These are phyloP conservation scores for Herpetomonas tarakana DNA, from an alignment of 208 protist genomes.

Conservation along the genomic window DNA sequence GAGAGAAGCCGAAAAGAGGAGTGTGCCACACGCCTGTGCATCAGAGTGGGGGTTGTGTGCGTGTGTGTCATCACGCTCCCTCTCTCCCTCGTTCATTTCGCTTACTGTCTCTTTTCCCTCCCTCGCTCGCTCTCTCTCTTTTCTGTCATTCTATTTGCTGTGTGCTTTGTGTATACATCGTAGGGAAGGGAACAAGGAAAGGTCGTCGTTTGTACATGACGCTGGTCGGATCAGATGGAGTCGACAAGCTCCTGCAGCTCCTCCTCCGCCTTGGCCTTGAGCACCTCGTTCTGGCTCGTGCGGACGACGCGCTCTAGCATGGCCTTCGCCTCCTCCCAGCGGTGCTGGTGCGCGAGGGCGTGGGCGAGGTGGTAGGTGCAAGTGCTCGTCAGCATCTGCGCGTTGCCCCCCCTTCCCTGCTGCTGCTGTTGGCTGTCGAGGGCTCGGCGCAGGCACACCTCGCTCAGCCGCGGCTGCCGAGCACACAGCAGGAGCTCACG, in stretches of 20 bases:
- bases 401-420: background rate
- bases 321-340: constrained; percentile 45
- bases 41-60: background rate
- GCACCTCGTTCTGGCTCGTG: constrained; percentile 39
- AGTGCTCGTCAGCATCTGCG: constrained; percentile 16
- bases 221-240: constrained; percentile 5
- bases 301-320: constrained; percentile 42
- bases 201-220: background rate
- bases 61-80: constrained; percentile 1
- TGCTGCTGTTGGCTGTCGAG: background rate
- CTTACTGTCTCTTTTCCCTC: constrained; percentile 4
- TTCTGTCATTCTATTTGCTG: no score
- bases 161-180: background rate
- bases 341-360: constrained; percentile 36
- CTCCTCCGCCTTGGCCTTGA: constrained; percentile 72
- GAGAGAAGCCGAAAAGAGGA: no score
- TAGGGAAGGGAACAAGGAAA: constrained; percentile 8
- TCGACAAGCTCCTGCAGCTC: constrained; percentile 37
- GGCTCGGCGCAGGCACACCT: constrained; percentile 59
- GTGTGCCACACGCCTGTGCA: background rate
- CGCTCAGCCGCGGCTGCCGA: constrained; percentile 29
- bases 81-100: constrained; percentile 6
- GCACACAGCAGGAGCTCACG: constrained; percentile 47
- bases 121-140: background rate
- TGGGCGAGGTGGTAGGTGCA: constrained; percentile 67